Evolutionary conservation across 257 asterid genomes (phyloP).

Genomic region (Ocimum tenuiflorum): DNA sequence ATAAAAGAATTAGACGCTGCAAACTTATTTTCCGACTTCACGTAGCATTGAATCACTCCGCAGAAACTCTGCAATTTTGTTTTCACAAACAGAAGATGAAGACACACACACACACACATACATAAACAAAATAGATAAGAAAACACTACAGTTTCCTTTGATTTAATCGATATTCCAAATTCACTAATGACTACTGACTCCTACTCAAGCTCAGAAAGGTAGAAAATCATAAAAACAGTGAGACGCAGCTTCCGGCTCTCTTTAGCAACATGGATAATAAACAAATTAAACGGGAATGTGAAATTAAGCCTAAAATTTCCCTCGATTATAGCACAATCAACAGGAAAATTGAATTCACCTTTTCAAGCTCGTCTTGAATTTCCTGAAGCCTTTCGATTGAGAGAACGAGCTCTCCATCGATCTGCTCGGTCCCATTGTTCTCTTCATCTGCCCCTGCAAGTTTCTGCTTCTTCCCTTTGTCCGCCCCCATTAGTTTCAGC

Average conservation of each 20-base stretch:
- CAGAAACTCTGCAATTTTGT: too few relatives aligned
- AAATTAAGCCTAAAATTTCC: not conserved
- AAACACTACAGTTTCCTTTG: too few relatives aligned
- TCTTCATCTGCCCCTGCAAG: slow-evolving; percentile 43
- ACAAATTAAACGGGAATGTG: not conserved
- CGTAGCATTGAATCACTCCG: too few relatives aligned
- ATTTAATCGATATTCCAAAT: not conserved
- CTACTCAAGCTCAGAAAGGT: not conserved
- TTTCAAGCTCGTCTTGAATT: slow-evolving; percentile 84
- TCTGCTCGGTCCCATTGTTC: slow-evolving; percentile 34
- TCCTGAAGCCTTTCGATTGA: slow-evolving; percentile 79
- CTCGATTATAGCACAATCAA: not conserved
- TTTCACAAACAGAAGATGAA: too few relatives aligned
- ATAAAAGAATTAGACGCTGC: too few relatives aligned
- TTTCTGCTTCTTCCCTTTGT: slow-evolving; percentile 82
- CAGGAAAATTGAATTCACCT: slow-evolving; percentile 26
- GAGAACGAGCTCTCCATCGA: slow-evolving; percentile 51
- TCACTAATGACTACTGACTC: not conserved
- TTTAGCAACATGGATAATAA: not conserved
- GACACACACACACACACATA: too few relatives aligned
- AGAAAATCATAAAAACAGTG: not conserved
- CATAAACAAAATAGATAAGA: too few relatives aligned
- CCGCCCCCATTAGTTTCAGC: slow-evolving; percentile 48
- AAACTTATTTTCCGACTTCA: too few relatives aligned
- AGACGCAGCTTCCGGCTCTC: not conserved